These are phyloP conservation scores for Entophlyctis helioformis DNA, from an alignment of 192 early-diverging fungal genomes.

Conservation along the genomic window DNA sequence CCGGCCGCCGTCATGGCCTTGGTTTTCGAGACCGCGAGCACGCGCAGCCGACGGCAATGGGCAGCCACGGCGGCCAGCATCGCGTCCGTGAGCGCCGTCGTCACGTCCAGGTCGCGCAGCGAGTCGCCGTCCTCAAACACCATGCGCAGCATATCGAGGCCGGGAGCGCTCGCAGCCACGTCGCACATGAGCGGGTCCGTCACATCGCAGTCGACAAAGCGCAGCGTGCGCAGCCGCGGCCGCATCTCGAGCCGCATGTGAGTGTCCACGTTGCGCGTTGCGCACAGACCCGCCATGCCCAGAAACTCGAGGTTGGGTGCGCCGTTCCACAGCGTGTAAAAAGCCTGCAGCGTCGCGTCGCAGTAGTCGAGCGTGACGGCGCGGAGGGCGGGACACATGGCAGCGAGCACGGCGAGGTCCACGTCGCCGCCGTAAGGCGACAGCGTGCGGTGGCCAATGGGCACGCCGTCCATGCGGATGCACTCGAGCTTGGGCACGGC, in stretches of 20 bases:
- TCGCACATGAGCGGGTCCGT: no score
- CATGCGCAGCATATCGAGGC: constrained; percentile 25
- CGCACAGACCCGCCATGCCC: constrained; percentile 34
- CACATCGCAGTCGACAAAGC: constrained; percentile 42
- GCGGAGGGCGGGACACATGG: constrained; percentile 17
- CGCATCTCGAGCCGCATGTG: constrained; percentile 7
- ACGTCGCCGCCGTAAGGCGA: constrained; percentile 2
- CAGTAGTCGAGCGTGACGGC: constrained; percentile 41
- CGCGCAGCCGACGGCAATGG: constrained; percentile 10
- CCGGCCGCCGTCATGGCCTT: constrained; percentile 16
- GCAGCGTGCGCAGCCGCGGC: constrained; percentile 19
- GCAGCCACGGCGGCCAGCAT: constrained; percentile 10
- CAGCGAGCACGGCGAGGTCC: constrained; percentile 2
- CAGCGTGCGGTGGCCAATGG: no score
- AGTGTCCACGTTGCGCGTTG: no score
- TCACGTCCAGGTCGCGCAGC: constrained; percentile 17
- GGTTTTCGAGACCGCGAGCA: constrained; percentile 30
- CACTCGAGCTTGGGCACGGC: constrained; percentile 18
- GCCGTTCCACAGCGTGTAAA: constrained; percentile 30
- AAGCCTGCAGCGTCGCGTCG: constrained; percentile 23
- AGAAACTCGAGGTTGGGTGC: constrained; percentile 22
- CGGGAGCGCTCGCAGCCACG: constrained; percentile 9
- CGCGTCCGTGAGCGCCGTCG: constrained; percentile 19
- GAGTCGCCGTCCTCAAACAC: constrained; percentile 39
- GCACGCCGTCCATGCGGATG: constrained; percentile 31